Percentiles rank a stretch among this genome's conserved stretches.
Evolutionary conservation across 345 rosid species (phyloP).

Genomic region (Raphanus sativus): DNA sequence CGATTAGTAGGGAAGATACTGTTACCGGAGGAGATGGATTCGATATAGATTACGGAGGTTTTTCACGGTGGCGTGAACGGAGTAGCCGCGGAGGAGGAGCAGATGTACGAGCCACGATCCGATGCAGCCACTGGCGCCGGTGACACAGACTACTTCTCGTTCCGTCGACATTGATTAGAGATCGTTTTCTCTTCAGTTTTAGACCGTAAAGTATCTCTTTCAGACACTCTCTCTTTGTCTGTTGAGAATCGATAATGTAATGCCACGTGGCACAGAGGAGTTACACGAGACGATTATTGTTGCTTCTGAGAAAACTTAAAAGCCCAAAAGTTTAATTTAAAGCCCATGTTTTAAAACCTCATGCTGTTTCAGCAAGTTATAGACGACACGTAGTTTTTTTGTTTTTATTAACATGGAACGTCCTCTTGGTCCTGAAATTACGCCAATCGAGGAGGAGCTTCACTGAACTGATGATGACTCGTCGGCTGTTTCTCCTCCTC

Average conservation of each 20-base stretch:
- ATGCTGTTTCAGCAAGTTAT: background rate
- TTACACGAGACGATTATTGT: background rate
- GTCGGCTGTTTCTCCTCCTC: constrained; percentile 25
- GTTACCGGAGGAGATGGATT: background rate
- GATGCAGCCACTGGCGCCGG: constrained; percentile 93
- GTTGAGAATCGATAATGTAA: background rate
- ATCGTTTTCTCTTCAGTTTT: constrained; percentile 13
- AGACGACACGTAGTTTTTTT: constrained; percentile 20
- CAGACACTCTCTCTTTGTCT: constrained; percentile 16
- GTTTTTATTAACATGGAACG: background rate
- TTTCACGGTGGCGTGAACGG: constrained; percentile 81
- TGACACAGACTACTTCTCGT: constrained; percentile 72
- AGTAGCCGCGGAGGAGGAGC: constrained; percentile 76
- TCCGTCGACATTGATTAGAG: constrained; percentile 44
- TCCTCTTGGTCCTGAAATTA: background rate
- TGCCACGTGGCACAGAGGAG: constrained; percentile 19
- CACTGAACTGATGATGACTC: constrained; percentile 27
- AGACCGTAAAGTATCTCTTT: background rate
- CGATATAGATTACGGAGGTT: constrained; percentile 52
- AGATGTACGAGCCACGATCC: constrained; percentile 84
- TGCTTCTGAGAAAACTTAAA: background rate
- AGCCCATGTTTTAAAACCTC: constrained; percentile 13
- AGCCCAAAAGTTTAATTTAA: constrained; percentile 1
- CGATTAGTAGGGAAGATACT: constrained; percentile 10
- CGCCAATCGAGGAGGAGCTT: background rate